phyloP scores from a whole-genome alignment of 2,329 filamentous ascomycete genomes.

The Colletotrichum sp. region DNA sequence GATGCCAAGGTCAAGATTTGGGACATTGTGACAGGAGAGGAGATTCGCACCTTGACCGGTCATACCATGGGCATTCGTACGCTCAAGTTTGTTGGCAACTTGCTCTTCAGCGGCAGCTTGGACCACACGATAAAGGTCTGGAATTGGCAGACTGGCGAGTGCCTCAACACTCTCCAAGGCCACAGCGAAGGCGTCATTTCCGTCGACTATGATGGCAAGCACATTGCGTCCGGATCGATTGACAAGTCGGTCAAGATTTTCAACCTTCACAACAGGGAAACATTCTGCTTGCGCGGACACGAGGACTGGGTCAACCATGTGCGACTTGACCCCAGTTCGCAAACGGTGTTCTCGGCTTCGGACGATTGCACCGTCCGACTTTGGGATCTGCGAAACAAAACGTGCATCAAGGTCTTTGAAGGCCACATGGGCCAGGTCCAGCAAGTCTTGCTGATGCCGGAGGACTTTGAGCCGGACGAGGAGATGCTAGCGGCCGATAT shows the following conservation, averaged over 20 bases:
- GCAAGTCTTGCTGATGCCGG: slow-evolving; percentile 82
- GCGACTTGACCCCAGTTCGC: slow-evolving; percentile 79
- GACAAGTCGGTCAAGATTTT: slow-evolving; percentile 92
- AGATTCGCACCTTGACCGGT: slow-evolving; percentile 82
- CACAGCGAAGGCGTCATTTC: slow-evolving; percentile 86
- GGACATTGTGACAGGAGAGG: slow-evolving; percentile 88
- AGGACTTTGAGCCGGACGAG: slow-evolving; percentile 89
- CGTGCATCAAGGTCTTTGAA: slow-evolving; percentile 76
- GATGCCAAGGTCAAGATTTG: slow-evolving; percentile 96
- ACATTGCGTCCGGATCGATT: slow-evolving; percentile 86
- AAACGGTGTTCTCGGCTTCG: slow-evolving; percentile 89
- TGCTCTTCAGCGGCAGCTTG: slow-evolving; percentile 88
- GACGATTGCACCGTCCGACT: slow-evolving; percentile 92
- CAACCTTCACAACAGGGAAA: slow-evolving; percentile 85
- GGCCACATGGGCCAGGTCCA: slow-evolving; percentile 97
- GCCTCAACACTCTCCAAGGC: slow-evolving; percentile 79
- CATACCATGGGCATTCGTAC: slow-evolving; percentile 86
- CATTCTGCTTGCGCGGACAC: slow-evolving; percentile 82
- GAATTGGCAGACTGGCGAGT: slow-evolving; percentile 94
- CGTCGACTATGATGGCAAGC: slow-evolving; percentile 84
- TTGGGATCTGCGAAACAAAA: slow-evolving; percentile 88
- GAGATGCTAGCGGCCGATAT: slow-evolving; percentile 50
- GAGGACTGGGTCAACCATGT: slow-evolving; percentile 98
- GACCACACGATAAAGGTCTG: slow-evolving; percentile 90
- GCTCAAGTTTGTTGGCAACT: slow-evolving; percentile 90